phyloP scores from a whole-genome alignment of 2,329 filamentous ascomycete genomes.

The Pochonia chlamydosporia region DNA sequence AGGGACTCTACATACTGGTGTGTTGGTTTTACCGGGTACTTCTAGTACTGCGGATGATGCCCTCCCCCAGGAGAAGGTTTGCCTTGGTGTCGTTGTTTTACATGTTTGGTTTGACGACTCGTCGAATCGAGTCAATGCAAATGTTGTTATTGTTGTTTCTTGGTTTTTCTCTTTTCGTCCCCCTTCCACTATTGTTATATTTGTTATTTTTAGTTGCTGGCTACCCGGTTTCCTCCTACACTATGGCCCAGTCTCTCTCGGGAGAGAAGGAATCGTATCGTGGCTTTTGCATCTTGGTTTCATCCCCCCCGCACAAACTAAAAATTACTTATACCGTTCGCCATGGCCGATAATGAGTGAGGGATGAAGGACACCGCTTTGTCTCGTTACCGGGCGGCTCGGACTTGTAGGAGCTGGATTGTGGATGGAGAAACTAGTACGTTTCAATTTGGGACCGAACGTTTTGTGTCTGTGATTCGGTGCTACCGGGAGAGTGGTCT shows the following conservation, averaged over 20 bases:
- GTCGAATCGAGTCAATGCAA: slow-evolving; percentile 21
- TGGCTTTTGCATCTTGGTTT: slow-evolving; percentile 1
- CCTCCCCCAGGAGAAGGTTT: slow-evolving; percentile 1
- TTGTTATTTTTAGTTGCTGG: slow-evolving; percentile 3
- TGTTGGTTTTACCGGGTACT: slow-evolving; percentile 1
- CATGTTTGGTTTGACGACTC: slow-evolving; percentile 11
- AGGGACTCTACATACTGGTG: background rate
- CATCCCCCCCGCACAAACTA: background rate
- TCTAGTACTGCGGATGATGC: slow-evolving; percentile 2
- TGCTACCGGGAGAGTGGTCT: background rate
- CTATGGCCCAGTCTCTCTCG: slow-evolving; percentile 11
- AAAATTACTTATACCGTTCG: slow-evolving; percentile 1
- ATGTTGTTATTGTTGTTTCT: slow-evolving; percentile 18
- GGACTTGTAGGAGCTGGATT: background rate
- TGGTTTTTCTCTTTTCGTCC: slow-evolving; percentile 11
- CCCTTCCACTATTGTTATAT: slow-evolving; percentile 10
- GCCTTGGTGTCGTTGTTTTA: slow-evolving; percentile 2
- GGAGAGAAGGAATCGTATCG: slow-evolving; percentile 5
- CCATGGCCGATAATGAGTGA: slow-evolving; percentile 1
- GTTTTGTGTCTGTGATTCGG: background rate
- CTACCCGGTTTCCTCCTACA: slow-evolving; percentile 1
- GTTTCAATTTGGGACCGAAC: background rate
- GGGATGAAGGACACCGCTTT: background rate
- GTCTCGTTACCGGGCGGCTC: background rate
- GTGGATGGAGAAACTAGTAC: background rate